Conservation (phyloP, 2,329 filamentous ascomycete genomes). For the Alternaria sp. region DNA sequence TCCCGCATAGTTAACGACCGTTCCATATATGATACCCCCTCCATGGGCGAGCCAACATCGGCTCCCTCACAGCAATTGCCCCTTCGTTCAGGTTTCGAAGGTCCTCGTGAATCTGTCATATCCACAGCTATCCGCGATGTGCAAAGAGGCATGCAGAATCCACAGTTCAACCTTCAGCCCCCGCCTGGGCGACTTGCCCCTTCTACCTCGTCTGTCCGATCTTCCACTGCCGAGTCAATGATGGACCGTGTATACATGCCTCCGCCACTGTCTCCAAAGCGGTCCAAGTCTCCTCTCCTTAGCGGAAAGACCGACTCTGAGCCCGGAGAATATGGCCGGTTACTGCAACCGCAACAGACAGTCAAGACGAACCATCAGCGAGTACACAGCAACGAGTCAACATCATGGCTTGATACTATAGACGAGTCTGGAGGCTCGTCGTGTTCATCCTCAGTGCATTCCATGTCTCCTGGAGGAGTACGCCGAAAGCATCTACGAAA, state of each 20-base stretch:
- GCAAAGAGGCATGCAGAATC: slow-evolving; percentile 43
- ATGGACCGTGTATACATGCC: slow-evolving; percentile 71
- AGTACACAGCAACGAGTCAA: slow-evolving; percentile 78
- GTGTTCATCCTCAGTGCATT: slow-evolving; percentile 77
- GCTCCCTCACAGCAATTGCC: slow-evolving; percentile 39
- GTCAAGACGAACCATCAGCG: slow-evolving; percentile 46
- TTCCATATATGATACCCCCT: slow-evolving; percentile 33
- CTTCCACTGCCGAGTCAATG: slow-evolving; percentile 53
- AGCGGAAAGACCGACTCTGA: slow-evolving; percentile 30
- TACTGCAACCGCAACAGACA: slow-evolving; percentile 34
- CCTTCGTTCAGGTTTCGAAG: slow-evolving; percentile 40
- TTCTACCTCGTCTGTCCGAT: slow-evolving; percentile 18
- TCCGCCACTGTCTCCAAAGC: slow-evolving; percentile 73
- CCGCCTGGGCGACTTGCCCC: slow-evolving; percentile 42
- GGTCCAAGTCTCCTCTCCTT: slow-evolving; percentile 58
- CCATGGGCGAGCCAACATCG: slow-evolving; percentile 27
- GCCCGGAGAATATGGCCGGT: slow-evolving; percentile 25
- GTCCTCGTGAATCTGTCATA: slow-evolving; percentile 50
- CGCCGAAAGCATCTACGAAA: slow-evolving; percentile 74
- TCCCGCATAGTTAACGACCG: slow-evolving; percentile 61
- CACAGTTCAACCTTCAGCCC: slow-evolving; percentile 46
- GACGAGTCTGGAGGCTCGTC: slow-evolving; percentile 87
- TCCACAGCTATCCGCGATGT: slow-evolving; percentile 54
- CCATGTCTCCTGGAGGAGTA: slow-evolving; percentile 75
- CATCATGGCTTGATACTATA: slow-evolving; percentile 93